Evolutionary conservation across 139 green algal species (phyloP), one percentile per base, ranked within the genome.

Genomic region (Tetraselmis chui): DNA sequence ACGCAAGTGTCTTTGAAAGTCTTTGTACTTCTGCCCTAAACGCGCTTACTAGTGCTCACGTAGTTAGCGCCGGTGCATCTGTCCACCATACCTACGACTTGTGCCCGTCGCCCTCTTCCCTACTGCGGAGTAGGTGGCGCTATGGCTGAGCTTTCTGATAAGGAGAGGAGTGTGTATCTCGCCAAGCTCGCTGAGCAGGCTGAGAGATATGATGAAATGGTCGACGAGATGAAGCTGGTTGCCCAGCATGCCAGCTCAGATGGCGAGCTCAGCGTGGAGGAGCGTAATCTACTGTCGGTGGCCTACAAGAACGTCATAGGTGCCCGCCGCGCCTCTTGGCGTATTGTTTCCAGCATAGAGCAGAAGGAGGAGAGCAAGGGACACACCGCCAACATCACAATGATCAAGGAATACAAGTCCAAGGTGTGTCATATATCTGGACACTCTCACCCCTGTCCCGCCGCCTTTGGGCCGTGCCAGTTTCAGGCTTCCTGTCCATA

Each of bases 321-420:
- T 32, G 84, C 84, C 79, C 76, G 87, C 31, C 89, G 96, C 29
- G 96, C 96, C 1, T 98, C 93, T 59, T 99, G 97, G 97, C 89
- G 97, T 45, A 99, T 99, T 85, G 93, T 99, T 79, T 97, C 93
- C 83, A 96, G 88, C 86, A 99, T 99, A 85, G 97, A 99, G 92
- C 95, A 98, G 88, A 99, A 99, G 90, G 97, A 99, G 90, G 94
- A 99, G 88, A 92, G 88, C 90, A 99, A 99, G 89, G 95, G 95
- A 81, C 98, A 98, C 81, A 92, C 96, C 79, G 94, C 97, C 84
- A 93, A 98, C 77, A 95, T 98, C 23, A 91, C 91, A 84, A 84
- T 93, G 45, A 99, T 99, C 89, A 93, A 95, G 87, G 87, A 94
- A 94, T 81, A 84, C n/a, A 81, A 85, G 59, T 29, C 32, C 26